phyloP scores from a whole-genome alignment of 805 yeast species.

The Kodamaea jinghongensis region DNA sequence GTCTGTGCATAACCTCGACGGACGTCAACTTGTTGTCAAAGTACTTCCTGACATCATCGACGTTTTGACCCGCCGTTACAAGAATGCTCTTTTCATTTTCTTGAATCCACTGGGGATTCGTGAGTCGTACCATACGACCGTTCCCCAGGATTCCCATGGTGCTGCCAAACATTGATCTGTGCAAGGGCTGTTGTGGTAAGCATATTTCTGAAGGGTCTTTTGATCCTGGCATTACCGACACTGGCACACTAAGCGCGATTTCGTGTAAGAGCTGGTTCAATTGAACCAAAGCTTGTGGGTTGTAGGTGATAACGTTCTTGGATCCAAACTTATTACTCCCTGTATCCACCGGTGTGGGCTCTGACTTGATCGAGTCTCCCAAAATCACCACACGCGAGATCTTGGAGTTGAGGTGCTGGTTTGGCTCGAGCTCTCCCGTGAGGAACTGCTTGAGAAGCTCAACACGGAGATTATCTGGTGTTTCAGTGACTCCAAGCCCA shows the following conservation, averaged over 20 bases:
- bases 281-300: constrained; percentile 45
- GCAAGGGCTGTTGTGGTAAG: constrained; percentile 90
- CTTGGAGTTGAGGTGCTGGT: constrained; percentile 17
- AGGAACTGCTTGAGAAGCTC: constrained; percentile 68
- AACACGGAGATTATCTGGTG: constrained; percentile 42
- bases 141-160: constrained; percentile 37
- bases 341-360: constrained; percentile 19
- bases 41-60: constrained; percentile 65
- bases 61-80: constrained; percentile 83
- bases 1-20: constrained; percentile 50
- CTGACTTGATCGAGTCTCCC: constrained; percentile 61
- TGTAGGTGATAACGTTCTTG: constrained; percentile 52
- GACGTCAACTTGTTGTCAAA: constrained; percentile 34
- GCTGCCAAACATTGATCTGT: constrained; percentile 61
- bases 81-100: constrained; percentile 52
- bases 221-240: constrained; percentile 80
- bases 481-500: constrained; percentile 61
- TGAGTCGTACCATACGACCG: constrained; percentile 25
- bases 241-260: constrained; percentile 57
- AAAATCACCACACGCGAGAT: constrained; percentile 60
- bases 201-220: constrained; percentile 82
- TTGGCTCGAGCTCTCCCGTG: constrained; percentile 59
- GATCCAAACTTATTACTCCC: constrained; percentile 48
- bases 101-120: constrained; percentile 69
- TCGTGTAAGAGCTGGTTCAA: constrained; percentile 61